These are phyloP conservation scores for Ceratobasidium theobromae DNA, from an alignment of 1,284 basidiomycete species.

Conservation along the genomic window DNA sequence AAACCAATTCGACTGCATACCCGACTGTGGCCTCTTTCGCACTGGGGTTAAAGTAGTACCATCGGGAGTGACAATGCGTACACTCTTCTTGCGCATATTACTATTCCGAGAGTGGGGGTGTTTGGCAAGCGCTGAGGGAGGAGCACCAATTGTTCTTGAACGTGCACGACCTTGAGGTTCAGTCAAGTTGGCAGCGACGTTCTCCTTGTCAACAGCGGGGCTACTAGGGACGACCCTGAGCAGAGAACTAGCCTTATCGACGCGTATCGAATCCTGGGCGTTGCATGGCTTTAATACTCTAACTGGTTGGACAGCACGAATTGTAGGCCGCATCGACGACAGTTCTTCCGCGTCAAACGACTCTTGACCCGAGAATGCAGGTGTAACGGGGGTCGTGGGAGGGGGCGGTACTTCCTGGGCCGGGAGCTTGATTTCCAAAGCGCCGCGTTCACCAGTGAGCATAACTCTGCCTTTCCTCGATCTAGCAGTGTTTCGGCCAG, in stretches of 20 bases:
- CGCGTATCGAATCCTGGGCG: not conserved
- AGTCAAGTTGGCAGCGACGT: not conserved
- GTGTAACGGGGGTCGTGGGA: constrained; percentile 36
- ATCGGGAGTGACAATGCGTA: constrained; percentile 29
- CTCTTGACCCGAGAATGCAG: constrained; percentile 1
- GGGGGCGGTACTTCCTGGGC: constrained; percentile 28
- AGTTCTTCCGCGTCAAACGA: constrained; percentile 30
- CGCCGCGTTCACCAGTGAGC: not conserved
- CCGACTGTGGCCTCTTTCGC: constrained; percentile 9
- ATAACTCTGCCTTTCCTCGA: constrained; percentile 12
- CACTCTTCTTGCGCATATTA: constrained; percentile 5
- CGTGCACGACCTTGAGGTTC: not conserved
- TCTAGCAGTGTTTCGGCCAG: constrained; percentile 42
- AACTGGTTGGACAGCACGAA: constrained; percentile 1
- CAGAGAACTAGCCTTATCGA: not conserved
- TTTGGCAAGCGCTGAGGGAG: too few relatives aligned
- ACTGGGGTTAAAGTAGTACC: not conserved
- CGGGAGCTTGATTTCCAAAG: constrained; percentile 1
- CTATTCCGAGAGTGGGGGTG: not conserved
- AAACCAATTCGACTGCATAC: not conserved
- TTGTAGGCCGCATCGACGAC: constrained; percentile 2
- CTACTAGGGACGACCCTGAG: not conserved
- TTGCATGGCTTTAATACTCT: constrained; percentile 5
- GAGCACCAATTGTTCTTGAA: not conserved
- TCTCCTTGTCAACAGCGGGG: constrained; percentile 9